Base-by-base conservation (phyloP, 108 stramenopile species). In the Nitzschia sp. region DNA sequence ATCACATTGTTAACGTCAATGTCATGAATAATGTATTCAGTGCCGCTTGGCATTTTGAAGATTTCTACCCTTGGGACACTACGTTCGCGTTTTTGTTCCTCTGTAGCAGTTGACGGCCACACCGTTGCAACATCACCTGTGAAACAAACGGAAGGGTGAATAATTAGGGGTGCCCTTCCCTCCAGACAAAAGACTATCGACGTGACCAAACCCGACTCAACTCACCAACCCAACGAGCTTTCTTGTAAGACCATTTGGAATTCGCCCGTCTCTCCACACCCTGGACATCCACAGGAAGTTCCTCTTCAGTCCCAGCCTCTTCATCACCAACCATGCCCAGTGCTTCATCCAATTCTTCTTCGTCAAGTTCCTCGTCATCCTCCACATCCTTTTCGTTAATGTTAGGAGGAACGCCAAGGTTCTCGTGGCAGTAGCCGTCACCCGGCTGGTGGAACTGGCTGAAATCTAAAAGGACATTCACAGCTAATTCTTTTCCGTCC, bases 41-140 rank as follows among this genome's bases (percentile, higher is more conserved):
- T 86, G 1, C 90, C 93, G 50, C 93, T 87, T 0, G 93, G 84
- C 88, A 94, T 89, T 79, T 91, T 88, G 64, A 90, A 93, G 50
- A 89, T 86, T 56, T 90, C 88, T 1, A 87, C 84, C 16, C 89
- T 81, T 19, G 85, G 83, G 26, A 77, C 78, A 46, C 57, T 76
- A 52, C 84, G 73, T 4, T 65, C 50, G 22, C 30, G 71, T n/a
- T 86, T 93, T 36, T 93, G 63, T 34, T 93, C 87, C 32, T 83
- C 71, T 2, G 89, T 76, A 15, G 89, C 86, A n/a, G 63, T 68
- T n/a, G 72, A 35, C 16, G 89, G 84, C 59, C 85, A 93, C 1
- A 93, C 65, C 21, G 84, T 90, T 0, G 89, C 85, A 28, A 93
- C 86, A 63, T 93, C 92, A 33, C 85, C 87, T 87, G 55, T 41